Evolutionary conservation across 1,139 yeast species (phyloP).

Genomic region (Entelexis sorbosivorans): DNA sequence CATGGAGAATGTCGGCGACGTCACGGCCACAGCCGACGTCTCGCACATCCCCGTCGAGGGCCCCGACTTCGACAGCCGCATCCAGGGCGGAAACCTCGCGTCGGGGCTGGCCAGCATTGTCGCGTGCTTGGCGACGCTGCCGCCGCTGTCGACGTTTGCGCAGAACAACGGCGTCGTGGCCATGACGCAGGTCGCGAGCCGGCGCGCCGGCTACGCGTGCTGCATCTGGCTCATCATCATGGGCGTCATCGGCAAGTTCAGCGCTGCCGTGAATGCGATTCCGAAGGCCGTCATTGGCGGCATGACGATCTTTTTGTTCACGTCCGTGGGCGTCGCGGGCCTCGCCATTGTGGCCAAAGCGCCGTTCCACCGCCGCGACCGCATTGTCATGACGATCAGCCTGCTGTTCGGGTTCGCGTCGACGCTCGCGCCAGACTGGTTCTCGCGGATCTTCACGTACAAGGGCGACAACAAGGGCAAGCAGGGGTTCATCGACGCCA

Average conservation of each 20-base stretch:
- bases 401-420: conserved; percentile 70
- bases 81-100: conserved; percentile 82
- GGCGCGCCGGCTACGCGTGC: conserved; percentile 80
- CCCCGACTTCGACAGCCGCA: conserved; percentile 60
- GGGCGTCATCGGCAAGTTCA: conserved; percentile 81
- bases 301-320: conserved; percentile 77
- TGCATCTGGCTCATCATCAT: conserved; percentile 66
- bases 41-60: conserved; percentile 76
- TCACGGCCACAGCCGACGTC: conserved; percentile 83
- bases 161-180: conserved; percentile 89
- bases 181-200: conserved; percentile 75
- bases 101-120: conserved; percentile 59
- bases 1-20: conserved; percentile 88
- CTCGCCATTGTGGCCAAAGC: conserved; percentile 61
- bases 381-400: conserved; percentile 68
- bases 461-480: conserved; percentile 50
- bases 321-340: conserved; percentile 82
- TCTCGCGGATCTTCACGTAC: conserved; percentile 60
- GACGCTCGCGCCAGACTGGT: conserved; percentile 64
- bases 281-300: conserved; percentile 81
- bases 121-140: conserved; percentile 53
- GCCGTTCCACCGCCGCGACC: conserved; percentile 73
- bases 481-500: conserved; percentile 64
- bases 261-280: conserved; percentile 75
- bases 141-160: conserved; percentile 81